A percentile compares a stretch with the other conserved stretches of the same genome.
Evolutionary conservation across 306 rosid species (phyloP).

Genomic region (Canavalia ensiformis): DNA sequence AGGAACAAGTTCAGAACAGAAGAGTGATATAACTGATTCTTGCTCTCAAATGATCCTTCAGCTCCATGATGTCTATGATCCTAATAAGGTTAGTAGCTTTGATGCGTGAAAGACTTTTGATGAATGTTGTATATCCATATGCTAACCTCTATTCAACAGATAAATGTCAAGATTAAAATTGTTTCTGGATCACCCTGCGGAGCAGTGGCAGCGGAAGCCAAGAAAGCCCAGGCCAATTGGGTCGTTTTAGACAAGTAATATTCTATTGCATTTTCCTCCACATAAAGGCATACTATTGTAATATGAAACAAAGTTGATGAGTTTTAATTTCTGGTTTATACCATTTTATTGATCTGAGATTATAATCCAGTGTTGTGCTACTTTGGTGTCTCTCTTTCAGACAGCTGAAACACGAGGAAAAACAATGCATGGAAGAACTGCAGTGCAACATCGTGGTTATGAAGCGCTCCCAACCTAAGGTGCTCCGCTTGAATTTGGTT

Average conservation of each 20-base stretch:
- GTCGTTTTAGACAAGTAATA: conserved; percentile 94
- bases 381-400: conserved; percentile 56
- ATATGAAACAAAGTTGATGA: conserved; percentile 8
- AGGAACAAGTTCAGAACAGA: conserved; percentile 75
- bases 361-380: conserved; percentile 24
- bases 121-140: conserved; percentile 25
- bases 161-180: conserved; percentile 89
- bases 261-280: conserved; percentile 7
- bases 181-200: conserved; percentile 92
- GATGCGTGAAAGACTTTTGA: conserved; percentile 3
- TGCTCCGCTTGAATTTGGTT: conserved; percentile 89
- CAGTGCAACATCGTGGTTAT: conserved; percentile 96
- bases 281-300: conserved; percentile 27
- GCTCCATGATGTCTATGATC: conserved; percentile 97
- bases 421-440: conserved; percentile 90
- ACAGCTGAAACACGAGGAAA: conserved; percentile 92
- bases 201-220: conserved; percentile 90
- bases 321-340: not conserved
- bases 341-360: conserved; percentile 28
- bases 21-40: conserved; percentile 80
- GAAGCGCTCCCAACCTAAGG: conserved; percentile 93
- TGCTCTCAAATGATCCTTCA: conserved; percentile 99
- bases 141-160: conserved; percentile 54
- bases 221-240: conserved; percentile 87
- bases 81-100: conserved; percentile 72